Conservation (phyloP, 1,139 yeast species). For the Suhomyces bribrorum region DNA sequence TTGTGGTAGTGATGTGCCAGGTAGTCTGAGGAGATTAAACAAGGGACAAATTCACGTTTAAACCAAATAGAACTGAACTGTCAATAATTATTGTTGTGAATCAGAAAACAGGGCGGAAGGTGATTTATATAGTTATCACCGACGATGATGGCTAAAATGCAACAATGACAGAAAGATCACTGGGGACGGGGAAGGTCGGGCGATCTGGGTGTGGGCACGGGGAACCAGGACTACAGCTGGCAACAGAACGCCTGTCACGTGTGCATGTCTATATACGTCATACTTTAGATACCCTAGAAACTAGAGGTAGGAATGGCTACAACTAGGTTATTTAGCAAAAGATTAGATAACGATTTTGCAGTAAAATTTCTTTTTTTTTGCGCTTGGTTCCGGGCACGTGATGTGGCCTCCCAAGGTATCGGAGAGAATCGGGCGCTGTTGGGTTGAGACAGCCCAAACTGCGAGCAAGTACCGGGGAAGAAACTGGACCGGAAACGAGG, state of each 20-base stretch:
- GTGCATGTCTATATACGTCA: background rate
- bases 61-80: too few relatives aligned
- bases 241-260: background rate
- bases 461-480: too few relatives aligned
- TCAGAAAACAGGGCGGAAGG: background rate
- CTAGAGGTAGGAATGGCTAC: background rate
- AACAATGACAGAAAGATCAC: too few relatives aligned
- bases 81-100: background rate
- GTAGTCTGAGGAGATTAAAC: background rate
- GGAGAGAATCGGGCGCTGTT: background rate
- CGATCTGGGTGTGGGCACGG: background rate
- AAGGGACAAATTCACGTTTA: background rate
- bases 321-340: background rate
- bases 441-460: too few relatives aligned
- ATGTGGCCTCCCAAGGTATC: background rate
- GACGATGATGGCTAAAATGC: background rate
- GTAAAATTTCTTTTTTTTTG: conserved; percentile 7
- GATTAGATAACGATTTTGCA: conserved; percentile 6
- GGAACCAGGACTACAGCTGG: background rate
- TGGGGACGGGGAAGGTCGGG: background rate
- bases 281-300: background rate
- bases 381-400: conserved; percentile 7
- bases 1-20: background rate
- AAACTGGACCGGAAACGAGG: too few relatives aligned
- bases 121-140: background rate